These are phyloP conservation scores for Paramecium sonneborni DNA, from an alignment of 73 alveolate species.

Conservation along the genomic window DNA sequence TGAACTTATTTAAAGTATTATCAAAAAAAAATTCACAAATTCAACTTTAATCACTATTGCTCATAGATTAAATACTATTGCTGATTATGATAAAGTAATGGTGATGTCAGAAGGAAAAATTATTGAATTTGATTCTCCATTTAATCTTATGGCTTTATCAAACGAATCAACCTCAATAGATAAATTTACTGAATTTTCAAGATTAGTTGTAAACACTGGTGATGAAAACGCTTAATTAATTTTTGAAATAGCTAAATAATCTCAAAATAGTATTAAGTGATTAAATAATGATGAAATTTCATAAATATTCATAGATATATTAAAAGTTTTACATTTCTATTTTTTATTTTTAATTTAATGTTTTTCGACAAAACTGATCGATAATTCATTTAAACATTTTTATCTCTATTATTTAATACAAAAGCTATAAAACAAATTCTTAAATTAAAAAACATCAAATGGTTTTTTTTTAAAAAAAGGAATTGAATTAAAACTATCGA, in stretches of 20 bases:
- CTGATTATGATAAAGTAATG: constrained; percentile 58
- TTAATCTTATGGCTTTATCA: background rate
- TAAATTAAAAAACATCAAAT: no score
- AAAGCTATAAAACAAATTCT: no score
- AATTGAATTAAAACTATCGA: no score
- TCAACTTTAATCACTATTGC: constrained; percentile 75
- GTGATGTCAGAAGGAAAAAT: constrained; percentile 26
- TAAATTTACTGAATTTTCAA: background rate
- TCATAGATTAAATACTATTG: constrained; percentile 64
- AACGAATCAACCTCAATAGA: background rate
- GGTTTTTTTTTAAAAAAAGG: no score
- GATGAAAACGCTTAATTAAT: background rate
- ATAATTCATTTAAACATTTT: no score
- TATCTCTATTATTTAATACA: no score
- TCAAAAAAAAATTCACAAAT: constrained; percentile 60
- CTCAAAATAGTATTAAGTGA: background rate
- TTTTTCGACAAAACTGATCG: no score
- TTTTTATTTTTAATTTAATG: no score
- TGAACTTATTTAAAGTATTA: constrained; percentile 61
- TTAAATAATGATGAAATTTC: no score
- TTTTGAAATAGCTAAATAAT: background rate
- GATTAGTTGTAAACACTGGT: background rate
- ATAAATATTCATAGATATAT: no score
- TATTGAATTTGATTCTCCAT: constrained; percentile 53
- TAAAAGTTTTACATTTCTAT: no score